Base-by-base conservation (phyloP, 164 flowering plant species). In the Amborella trichopoda region DNA sequence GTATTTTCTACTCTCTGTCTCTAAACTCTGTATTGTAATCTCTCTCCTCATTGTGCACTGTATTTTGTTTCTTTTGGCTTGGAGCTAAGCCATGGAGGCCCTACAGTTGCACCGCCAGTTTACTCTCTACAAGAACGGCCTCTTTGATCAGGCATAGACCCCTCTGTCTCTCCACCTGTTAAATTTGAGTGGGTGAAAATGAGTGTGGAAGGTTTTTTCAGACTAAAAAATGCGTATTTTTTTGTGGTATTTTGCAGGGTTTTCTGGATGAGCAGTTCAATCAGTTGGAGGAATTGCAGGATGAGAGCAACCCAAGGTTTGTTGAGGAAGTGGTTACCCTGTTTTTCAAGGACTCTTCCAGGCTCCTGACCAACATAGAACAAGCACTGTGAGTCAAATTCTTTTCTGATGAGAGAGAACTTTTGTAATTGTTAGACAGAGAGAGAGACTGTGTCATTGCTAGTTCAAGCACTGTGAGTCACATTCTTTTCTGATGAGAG, bases 211-310 rank as follows among this genome's bases (percentile, higher is more conserved):
- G 26, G 17, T 26, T 16, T 12, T 23, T 12, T 12, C 2, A 17
- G 10, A 16, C 10, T 10, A 8, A 46, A 9, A 28, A 4, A 46
- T 0, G 32, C 25, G n/a, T 26, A 25, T 23, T 41, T 19, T 28
- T 4, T 18, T 5, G 5, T 26, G 13, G 23, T 16, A 25, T 30
- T 16, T 21, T 64, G 39, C 66, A 77, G 83, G 83, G 74, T 8
- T 77, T 50, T 56, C 63, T 77, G n/a, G 83, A 77, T 54, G 83
- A 74, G 28, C 83, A 77, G 49, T 77, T 74, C 40, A 19, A 68
- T 34, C 69, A 77, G 59, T 48, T 77, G 26, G 80, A 78, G 50
- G 76, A 78, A 24, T 53, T 78, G 48, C 73, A 75, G 41, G 84
- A 78, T 26, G 76, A 72, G 13, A 59, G 55, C 1, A 74, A 66